Conservation (phyloP, 1,284 basidiomycete genomes). For the Malassezia nana region DNA sequence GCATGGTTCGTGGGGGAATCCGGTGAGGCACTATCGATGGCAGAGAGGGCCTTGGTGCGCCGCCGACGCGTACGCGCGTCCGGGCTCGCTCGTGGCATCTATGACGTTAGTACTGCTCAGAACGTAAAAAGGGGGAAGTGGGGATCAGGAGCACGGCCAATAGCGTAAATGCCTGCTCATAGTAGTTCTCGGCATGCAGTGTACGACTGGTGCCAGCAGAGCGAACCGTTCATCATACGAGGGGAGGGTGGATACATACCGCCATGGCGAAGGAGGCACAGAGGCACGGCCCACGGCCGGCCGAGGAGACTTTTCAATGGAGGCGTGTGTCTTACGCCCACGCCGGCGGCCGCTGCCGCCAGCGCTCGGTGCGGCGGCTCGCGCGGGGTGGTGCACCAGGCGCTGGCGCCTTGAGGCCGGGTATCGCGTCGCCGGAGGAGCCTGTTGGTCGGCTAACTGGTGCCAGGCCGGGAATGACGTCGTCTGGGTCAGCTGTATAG, state of each 20-base stretch:
- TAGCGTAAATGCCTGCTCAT: slow-evolving; percentile 21
- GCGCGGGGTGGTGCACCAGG: not conserved
- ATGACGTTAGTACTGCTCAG: slow-evolving; percentile 7
- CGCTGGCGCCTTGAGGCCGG: slow-evolving; percentile 9
- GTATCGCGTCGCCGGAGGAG: not conserved
- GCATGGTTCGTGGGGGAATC: not conserved
- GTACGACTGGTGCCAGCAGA: slow-evolving; percentile 23
- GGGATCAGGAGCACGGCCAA: slow-evolving; percentile 19
- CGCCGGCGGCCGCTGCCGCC: slow-evolving; percentile 2
- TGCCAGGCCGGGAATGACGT: slow-evolving; percentile 1
- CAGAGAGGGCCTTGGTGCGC: not conserved
- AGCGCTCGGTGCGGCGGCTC: slow-evolving; percentile 1
- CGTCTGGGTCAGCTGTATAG: not conserved
- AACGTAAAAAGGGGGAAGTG: not conserved
- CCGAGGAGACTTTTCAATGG: not conserved
- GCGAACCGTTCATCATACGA: slow-evolving; percentile 16
- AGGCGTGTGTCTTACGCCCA: slow-evolving; percentile 15
- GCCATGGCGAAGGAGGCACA: slow-evolving; percentile 3
- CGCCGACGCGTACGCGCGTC: not conserved
- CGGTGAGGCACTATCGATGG: not conserved
- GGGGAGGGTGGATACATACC: slow-evolving; percentile 10
- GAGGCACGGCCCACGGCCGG: not conserved
- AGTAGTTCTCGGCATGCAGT: slow-evolving; percentile 15
- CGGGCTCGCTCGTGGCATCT: slow-evolving; percentile 2
- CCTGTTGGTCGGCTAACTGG: not conserved